These are phyloP conservation scores for Metarhizium rileyi DNA, from an alignment of 2,329 filamentous ascomycete genomes.

Conservation along the genomic window DNA sequence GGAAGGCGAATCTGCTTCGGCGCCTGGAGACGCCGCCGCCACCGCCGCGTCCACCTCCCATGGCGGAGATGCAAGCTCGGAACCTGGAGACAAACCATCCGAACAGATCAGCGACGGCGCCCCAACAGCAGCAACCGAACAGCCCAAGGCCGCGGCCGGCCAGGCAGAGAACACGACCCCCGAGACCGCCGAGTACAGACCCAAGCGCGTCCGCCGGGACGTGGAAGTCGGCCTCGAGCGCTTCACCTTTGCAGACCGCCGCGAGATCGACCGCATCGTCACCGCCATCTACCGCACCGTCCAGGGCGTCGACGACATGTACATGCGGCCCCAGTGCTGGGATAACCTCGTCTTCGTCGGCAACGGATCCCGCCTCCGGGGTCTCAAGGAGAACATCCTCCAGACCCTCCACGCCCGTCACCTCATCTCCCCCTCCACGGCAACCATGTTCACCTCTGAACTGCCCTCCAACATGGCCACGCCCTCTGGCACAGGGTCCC, in stretches of 20 bases:
- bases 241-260: slow-evolving; percentile 58
- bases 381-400: slow-evolving; percentile 83
- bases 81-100: slow-evolving; percentile 7
- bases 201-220: slow-evolving; percentile 52
- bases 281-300: slow-evolving; percentile 76
- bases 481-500: slow-evolving; percentile 78
- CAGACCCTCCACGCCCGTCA: slow-evolving; percentile 72
- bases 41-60: background rate
- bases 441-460: slow-evolving; percentile 95
- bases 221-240: slow-evolving; percentile 71
- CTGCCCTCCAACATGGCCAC: slow-evolving; percentile 90
- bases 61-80: background rate
- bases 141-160: slow-evolving; percentile 1
- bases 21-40: background rate
- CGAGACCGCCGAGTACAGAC: slow-evolving; percentile 32
- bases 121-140: slow-evolving; percentile 2
- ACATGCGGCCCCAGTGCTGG: slow-evolving; percentile 81
- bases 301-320: slow-evolving; percentile 71
- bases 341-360: slow-evolving; percentile 86
- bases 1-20: background rate
- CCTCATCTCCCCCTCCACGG: slow-evolving; percentile 81
- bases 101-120: background rate
- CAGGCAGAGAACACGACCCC: slow-evolving; percentile 10
- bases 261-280: slow-evolving; percentile 73
- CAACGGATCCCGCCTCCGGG: slow-evolving; percentile 63